These are phyloP conservation scores for Neonectria ditissima DNA, from an alignment of 2,329 filamentous ascomycete genomes.

Conservation along the genomic window DNA sequence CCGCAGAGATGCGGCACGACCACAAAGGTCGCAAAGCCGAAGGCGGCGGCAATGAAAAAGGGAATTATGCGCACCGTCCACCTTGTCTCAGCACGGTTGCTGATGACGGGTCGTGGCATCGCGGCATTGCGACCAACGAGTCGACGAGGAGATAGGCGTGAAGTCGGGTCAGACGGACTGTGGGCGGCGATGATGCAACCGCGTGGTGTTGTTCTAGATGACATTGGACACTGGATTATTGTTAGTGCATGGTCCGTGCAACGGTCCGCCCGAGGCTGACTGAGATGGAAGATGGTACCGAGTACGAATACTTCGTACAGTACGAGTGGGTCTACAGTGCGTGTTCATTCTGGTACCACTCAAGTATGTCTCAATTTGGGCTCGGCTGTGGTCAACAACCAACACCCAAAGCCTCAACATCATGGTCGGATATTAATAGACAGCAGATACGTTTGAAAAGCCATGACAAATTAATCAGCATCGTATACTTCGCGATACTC, in stretches of 20 bases:
- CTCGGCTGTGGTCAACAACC: neutral
- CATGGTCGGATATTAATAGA: neutral
- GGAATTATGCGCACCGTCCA: constrained; percentile 72
- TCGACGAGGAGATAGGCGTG: constrained; percentile 14
- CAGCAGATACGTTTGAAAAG: neutral
- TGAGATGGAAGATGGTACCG: no score
- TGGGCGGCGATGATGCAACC: constrained; percentile 30
- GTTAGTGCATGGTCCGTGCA: neutral
- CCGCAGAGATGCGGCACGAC: constrained; percentile 75
- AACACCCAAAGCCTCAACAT: neutral
- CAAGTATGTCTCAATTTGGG: neutral
- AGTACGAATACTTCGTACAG: no score
- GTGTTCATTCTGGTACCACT: neutral
- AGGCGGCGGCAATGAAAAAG: constrained; percentile 71
- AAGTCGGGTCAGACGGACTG: constrained; percentile 2
- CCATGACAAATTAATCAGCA: no score
- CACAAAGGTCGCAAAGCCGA: constrained; percentile 79
- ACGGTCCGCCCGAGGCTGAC: neutral
- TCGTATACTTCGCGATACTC: no score
- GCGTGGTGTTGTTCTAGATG: constrained; percentile 1
- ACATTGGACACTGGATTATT: neutral
- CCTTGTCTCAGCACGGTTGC: constrained; percentile 46
- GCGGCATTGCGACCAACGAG: constrained; percentile 45
- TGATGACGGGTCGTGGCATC: constrained; percentile 47
- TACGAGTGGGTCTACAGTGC: neutral